Base-by-base conservation (phyloP, 495 filamentous ascomycete species). In the Evansstolkia leycettana region DNA sequence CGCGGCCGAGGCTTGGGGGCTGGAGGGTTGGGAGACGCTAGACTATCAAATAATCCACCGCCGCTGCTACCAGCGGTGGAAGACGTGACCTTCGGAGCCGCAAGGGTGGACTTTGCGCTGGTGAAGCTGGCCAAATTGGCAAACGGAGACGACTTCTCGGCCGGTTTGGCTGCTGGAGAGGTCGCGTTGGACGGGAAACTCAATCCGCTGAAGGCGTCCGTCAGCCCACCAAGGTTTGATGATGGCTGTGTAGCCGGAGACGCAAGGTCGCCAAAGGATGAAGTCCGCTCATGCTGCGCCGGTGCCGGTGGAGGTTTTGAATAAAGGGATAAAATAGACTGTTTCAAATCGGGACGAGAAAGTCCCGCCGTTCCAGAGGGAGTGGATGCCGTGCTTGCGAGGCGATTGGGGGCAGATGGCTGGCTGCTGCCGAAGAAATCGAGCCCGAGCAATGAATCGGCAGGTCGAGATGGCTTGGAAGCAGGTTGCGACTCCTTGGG, bases 301-400 rank as follows among this genome's bases (percentile, higher is more conserved):
- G 72, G 75, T 15, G 61, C 48, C 7, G 67, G 69, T 12, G 80
- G 82, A 27, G 83, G 79, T 27, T 88, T 84, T 24, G 90, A 83
- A 51, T 98, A 98, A 6, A 98, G 67, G 2, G 92, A 96, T 8
- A 98, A 62, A 37, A 98, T 98, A 9, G 89, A 95, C 54, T 94
- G 88, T 55, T 96, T 96, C 26, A 98, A 65, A 55, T 98, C 90
- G 1, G 92, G 89, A 26, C 90, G 70, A 28, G 88, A 94, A 44
- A 82, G 75, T 18, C 66, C 65, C 12, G 60, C 60, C 5, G 70
- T 48, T 13, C 67, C 64, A 7, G 71, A 58, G 18, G 71, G 61
- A 15, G 73, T 74, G 13, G 80, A 73, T 23, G 72, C 69, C 9
- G 79, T 79, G 55, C 82, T 90, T 4, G 75, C 67, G 5, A 87